phyloP scores from a whole-genome alignment of 2,329 filamentous ascomycete species.

The Trichoderma oligosporum region DNA sequence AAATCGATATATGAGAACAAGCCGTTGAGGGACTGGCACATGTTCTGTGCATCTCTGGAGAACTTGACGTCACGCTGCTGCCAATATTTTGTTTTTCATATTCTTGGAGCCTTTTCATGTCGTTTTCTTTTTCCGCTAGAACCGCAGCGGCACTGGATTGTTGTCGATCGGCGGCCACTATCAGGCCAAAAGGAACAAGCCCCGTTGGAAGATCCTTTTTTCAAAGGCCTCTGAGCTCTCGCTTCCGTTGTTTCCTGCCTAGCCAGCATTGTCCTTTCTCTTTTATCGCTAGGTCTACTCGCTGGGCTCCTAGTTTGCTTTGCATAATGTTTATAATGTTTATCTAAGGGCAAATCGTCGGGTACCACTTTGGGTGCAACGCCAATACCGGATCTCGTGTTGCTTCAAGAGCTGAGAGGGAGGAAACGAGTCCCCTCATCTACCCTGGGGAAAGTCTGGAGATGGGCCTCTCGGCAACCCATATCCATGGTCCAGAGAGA shows the following conservation, averaged over 20 bases:
- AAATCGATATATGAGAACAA: not conserved
- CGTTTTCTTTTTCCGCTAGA: not conserved
- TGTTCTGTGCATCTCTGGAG: not conserved
- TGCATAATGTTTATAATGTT: not conserved
- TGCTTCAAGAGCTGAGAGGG: not conserved
- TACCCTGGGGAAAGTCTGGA: not conserved
- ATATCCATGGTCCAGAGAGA: not conserved
- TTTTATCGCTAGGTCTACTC: not conserved
- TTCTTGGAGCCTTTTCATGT: no score
- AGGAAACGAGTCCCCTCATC: not conserved
- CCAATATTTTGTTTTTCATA: not conserved
- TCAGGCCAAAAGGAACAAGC: slow-evolving; percentile 7
- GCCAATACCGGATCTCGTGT: not conserved
- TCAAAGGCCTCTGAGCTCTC: not conserved
- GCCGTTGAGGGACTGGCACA: not conserved
- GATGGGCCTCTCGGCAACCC: not conserved
- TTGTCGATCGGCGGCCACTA: slow-evolving; percentile 9
- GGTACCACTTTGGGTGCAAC: slow-evolving; percentile 13
- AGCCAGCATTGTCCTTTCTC: no score
- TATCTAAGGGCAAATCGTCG: slow-evolving; percentile 10
- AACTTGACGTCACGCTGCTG: slow-evolving; percentile 8
- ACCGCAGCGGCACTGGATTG: not conserved
- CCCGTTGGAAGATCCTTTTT: not conserved
- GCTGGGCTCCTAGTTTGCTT: not conserved
- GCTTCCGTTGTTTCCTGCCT: no score